Conservation (phyloP, 176 grass and related monocot species). For the Eleusine indica region DNA sequence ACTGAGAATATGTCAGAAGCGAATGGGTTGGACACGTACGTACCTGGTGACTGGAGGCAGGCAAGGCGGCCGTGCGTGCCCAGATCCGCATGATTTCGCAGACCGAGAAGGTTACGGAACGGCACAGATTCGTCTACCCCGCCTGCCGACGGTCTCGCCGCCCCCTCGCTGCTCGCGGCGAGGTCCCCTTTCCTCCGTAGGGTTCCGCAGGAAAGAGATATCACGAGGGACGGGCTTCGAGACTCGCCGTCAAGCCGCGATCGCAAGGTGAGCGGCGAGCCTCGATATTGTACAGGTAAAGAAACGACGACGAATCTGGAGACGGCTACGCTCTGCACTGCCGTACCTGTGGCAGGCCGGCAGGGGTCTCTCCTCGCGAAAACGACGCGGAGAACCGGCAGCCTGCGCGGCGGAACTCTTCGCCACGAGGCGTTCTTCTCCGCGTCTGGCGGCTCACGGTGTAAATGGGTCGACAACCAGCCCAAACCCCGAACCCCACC, state of each 20-base stretch:
- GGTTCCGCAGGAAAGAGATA: background rate
- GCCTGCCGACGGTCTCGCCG: background rate
- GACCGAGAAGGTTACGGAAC: background rate
- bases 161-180: background rate
- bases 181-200: background rate
- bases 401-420: background rate
- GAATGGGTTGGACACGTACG: background rate
- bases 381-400: background rate
- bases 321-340: background rate
- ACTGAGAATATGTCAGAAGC: background rate
- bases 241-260: background rate
- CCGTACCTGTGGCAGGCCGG: background rate
- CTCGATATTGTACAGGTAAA: background rate
- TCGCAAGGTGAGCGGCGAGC: background rate
- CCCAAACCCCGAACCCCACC: too few species aligned
- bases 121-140: background rate
- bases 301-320: background rate
- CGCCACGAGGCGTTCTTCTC: background rate
- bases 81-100: background rate
- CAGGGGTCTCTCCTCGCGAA: background rate
- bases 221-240: background rate
- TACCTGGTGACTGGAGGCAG: background rate
- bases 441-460: background rate
- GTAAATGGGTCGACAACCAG: too few species aligned
- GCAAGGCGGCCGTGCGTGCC: background rate